Evolutionary conservation across 441 rosid species (phyloP), one percentile per base, ranked within the genome.

Genomic region (Melastoma candidum): DNA sequence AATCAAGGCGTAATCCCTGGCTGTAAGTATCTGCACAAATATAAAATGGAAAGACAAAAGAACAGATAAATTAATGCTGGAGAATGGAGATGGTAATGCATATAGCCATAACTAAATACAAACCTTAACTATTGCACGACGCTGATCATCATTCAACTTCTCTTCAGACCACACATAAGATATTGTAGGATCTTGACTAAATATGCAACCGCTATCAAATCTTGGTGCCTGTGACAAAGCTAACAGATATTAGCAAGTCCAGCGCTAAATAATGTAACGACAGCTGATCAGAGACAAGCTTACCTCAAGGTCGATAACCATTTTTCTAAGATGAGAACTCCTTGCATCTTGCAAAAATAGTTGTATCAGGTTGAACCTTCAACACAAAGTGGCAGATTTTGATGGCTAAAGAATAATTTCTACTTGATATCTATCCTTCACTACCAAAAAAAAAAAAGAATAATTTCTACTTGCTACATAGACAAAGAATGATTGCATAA

Each of bases 181-280:
- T 71, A 94, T 67, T 44, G 97, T 96, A 60, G 99, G 97, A 74
- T 94, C 97, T 73, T 94, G 99, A 77, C 97, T 94, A 67, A 75
- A 79, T 71, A 85, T 68, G 65, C 85, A 80, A 49, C 97, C 96
- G 68, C 78, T 75, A 54, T 94, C 99, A 70, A 94, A 94, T 75
- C 94, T 78, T 54, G 99, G 99, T 68, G 94, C 81, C 99, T 94
- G 58, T 46, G 64, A 56, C 54, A 50, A 60, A 25, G 25, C 29
- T 4, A 17, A 24, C 44, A 60, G 39, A 17, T 48, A 26, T 54
- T 36, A 27, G 47, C 26, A 4, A 60, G 60, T 49, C 11, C 36
- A 29, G 44, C 64, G 32, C 57, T 56, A 25, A 52, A 47, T 58
- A 64, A 54, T 46, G 66, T 47, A 63, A 17, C 2, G 56, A 45